phyloP scores from a whole-genome alignment of 352 stramenopile species.

The Plasmopara halstedii region DNA sequence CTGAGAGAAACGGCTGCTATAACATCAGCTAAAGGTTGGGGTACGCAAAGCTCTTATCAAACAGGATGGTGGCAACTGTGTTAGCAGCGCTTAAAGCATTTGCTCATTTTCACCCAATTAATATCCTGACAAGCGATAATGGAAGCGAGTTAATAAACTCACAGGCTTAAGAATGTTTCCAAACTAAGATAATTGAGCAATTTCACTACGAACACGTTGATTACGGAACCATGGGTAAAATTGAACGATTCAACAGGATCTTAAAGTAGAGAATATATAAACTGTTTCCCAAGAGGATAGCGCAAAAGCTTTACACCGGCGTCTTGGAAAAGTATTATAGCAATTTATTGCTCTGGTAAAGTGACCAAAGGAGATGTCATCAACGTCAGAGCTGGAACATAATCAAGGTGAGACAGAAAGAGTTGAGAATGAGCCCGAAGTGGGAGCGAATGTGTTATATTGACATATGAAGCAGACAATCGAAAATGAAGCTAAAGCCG shows the following conservation, averaged over 20 bases:
- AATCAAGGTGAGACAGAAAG: background rate
- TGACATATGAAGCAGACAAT: conserved; percentile 12
- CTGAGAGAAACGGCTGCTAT: conserved; percentile 6
- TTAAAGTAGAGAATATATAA: background rate
- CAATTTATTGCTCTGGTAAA: conserved; percentile 17
- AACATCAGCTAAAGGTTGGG: conserved; percentile 35
- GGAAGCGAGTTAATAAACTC: background rate
- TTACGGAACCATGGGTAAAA: background rate
- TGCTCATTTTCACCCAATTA: conserved; percentile 8
- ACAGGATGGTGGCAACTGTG: conserved; percentile 22
- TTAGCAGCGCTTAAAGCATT: conserved; percentile 2
- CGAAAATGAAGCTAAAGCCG: conserved; percentile 17
- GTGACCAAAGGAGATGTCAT: conserved; percentile 10
- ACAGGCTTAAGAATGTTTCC: background rate
- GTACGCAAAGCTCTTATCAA: conserved; percentile 28
- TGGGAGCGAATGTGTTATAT: conserved; percentile 1
- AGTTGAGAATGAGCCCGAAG: conserved; percentile 6
- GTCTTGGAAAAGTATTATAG: conserved; percentile 37
- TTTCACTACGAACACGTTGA: background rate
- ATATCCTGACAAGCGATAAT: background rate
- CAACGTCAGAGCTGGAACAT: background rate
- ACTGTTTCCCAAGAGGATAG: background rate
- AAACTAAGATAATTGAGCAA: conserved; percentile 1
- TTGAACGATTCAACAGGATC: background rate
- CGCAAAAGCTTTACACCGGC: background rate